phyloP scores from a whole-genome alignment of 2,329 filamentous ascomycete genomes.

The Mycosphaerella sp. region DNA sequence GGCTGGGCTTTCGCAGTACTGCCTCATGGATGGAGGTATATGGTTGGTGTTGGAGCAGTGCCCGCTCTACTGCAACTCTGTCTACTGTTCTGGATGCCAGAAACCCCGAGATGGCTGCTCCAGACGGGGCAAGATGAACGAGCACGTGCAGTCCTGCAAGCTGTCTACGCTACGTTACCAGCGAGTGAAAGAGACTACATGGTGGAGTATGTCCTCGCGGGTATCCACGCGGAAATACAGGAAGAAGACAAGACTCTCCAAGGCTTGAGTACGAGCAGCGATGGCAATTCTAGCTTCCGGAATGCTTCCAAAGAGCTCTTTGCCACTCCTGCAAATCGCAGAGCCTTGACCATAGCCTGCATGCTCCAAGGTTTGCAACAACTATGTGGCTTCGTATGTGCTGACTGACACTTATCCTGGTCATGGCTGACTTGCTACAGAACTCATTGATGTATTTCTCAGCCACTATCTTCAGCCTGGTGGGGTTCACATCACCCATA shows the following conservation, averaged over 20 bases:
- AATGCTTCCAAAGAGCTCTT: constrained; percentile 35
- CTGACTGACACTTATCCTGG: neutral
- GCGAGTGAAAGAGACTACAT: constrained; percentile 37
- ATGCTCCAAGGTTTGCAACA: constrained; percentile 84
- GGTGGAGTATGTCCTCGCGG: constrained; percentile 56
- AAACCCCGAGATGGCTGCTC: constrained; percentile 84
- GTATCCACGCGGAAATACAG: constrained; percentile 65
- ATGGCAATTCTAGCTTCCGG: constrained; percentile 7
- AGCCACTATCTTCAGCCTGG: constrained; percentile 43
- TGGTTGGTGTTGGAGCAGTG: constrained; percentile 77
- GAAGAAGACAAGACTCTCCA: constrained; percentile 20
- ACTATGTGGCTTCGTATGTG: constrained; percentile 29
- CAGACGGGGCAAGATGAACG: constrained; percentile 56
- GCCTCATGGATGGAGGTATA: constrained; percentile 73
- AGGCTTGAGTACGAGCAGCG: constrained; percentile 3
- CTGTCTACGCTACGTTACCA: constrained; percentile 16
- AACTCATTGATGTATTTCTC: constrained; percentile 47
- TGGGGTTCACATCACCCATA: constrained; percentile 44
- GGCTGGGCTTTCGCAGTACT: constrained; percentile 66
- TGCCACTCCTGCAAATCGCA: constrained; percentile 50
- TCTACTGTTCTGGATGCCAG: constrained; percentile 68
- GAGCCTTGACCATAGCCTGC: constrained; percentile 78
- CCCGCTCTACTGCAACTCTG: constrained; percentile 67
- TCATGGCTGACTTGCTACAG: neutral
- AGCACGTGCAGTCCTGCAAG: constrained; percentile 57